phyloP scores from a whole-genome alignment of 768 basidiomycete species.

The Atractiella rhizophila region DNA sequence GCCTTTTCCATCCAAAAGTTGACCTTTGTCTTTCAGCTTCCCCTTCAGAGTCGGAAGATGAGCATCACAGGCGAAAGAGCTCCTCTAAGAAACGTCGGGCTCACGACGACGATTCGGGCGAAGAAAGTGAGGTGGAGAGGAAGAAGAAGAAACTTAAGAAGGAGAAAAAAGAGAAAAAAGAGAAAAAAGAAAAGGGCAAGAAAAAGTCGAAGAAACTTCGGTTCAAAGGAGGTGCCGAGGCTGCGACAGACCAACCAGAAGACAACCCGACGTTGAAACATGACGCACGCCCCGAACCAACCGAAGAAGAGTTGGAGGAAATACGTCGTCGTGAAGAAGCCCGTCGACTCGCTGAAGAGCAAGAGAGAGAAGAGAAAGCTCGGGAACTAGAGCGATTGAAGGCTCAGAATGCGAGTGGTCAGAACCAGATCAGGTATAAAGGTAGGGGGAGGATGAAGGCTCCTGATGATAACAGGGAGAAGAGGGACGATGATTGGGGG shows the following conservation, averaged over 20 bases:
- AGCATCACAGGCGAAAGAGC: neutral
- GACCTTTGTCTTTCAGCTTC: neutral
- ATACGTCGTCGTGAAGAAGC: conserved; percentile 4
- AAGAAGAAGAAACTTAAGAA: conserved; percentile 6
- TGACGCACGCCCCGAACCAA: neutral
- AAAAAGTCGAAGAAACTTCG: conserved; percentile 10
- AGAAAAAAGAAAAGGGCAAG: conserved; percentile 13
- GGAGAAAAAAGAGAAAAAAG: conserved; percentile 17
- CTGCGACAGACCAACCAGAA: conserved; percentile 3
- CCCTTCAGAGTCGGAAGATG: conserved; percentile 1
- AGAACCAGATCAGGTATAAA: too few species aligned
- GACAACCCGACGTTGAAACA: neutral
- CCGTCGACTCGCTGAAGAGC: neutral
- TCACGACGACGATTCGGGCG: too few species aligned
- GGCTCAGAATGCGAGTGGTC: too few species aligned
- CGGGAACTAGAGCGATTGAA: too few species aligned
- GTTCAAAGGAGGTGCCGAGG: conserved; percentile 5
- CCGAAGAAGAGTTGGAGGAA: conserved; percentile 1
- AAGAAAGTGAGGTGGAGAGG: conserved; percentile 5
- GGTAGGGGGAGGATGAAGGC: too few species aligned
- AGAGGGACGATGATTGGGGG: too few species aligned
- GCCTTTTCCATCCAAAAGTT: conserved; percentile 2
- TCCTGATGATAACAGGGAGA: too few species aligned
- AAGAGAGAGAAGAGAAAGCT: neutral
- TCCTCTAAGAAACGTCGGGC: neutral